phyloP scores from a whole-genome alignment of 345 rosid genomes.

The Dipteronia dyeriana region DNA sequence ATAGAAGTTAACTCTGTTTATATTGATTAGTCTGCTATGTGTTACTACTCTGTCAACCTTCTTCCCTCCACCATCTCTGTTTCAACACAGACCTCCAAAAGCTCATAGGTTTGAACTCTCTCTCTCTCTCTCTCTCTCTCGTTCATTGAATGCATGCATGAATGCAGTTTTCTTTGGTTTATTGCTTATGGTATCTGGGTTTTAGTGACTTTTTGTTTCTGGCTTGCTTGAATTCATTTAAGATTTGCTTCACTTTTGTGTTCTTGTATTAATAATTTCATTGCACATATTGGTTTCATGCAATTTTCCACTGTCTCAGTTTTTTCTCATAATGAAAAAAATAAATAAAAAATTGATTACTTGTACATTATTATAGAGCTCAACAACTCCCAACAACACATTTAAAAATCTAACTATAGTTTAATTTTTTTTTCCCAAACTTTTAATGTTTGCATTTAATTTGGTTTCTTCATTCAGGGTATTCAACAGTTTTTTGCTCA shows the following conservation, averaged over 20 bases:
- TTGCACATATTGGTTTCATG: not conserved
- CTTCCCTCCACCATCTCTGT: constrained; percentile 1
- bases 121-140: constrained; percentile 12
- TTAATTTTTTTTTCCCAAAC: too few species aligned
- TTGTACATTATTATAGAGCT: too few species aligned
- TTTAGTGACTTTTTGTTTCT: not conserved
- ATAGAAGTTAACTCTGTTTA: constrained; percentile 40
- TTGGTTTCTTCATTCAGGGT: too few species aligned
- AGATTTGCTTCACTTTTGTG: not conserved
- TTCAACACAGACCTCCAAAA: not conserved
- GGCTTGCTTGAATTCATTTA: not conserved
- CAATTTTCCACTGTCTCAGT: not conserved
- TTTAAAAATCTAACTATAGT: too few species aligned
- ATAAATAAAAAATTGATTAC: too few species aligned
- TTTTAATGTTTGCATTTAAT: too few species aligned
- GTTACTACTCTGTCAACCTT: constrained; percentile 21
- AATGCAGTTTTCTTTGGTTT: not conserved
- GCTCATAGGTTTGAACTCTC: constrained; percentile 28
- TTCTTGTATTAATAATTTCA: not conserved
- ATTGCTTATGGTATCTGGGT: not conserved
- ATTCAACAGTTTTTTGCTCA: too few species aligned
- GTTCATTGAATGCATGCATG: not conserved
- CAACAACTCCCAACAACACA: too few species aligned
- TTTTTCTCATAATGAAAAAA: too few species aligned
- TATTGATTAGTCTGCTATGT: constrained; percentile 22